phyloP scores from a whole-genome alignment of 352 stramenopile genomes.

The Globisporangium canariense region DNA sequence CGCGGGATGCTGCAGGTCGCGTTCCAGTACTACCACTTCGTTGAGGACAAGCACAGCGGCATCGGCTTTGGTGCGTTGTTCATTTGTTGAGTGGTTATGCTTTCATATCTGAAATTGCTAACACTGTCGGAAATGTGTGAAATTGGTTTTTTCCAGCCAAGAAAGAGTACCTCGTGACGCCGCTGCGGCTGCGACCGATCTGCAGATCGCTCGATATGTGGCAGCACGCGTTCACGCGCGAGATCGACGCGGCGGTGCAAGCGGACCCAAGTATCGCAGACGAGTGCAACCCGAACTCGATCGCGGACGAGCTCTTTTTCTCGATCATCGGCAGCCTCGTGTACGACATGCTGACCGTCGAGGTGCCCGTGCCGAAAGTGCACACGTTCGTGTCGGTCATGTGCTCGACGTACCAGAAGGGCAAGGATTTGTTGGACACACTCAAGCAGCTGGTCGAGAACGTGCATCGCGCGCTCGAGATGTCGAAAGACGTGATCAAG shows the following conservation, averaged over 20 bases:
- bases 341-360: conserved; percentile 85
- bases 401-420: conserved; percentile 82
- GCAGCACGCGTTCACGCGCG: conserved; percentile 80
- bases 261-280: conserved; percentile 30
- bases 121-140: not conserved
- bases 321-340: conserved; percentile 76
- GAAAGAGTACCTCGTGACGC: conserved; percentile 77
- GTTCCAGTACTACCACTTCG: conserved; percentile 74
- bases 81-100: not conserved
- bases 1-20: conserved; percentile 78
- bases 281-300: conserved; percentile 26
- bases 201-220: conserved; percentile 81
- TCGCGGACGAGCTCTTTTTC: conserved; percentile 79
- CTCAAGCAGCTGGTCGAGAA: conserved; percentile 81
- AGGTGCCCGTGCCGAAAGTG: conserved; percentile 68
- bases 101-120: not conserved
- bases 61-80: conserved; percentile 61
- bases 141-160: conserved; percentile 36
- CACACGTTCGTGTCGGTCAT: conserved; percentile 79
- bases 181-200: conserved; percentile 57
- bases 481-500: conserved; percentile 69
- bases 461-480: conserved; percentile 67
- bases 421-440: conserved; percentile 57
- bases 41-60: conserved; percentile 72
- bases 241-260: conserved; percentile 57